Evolutionary conservation across 2,329 filamentous ascomycete genomes (phyloP).

Genomic region (Boeremia lycopersici): DNA sequence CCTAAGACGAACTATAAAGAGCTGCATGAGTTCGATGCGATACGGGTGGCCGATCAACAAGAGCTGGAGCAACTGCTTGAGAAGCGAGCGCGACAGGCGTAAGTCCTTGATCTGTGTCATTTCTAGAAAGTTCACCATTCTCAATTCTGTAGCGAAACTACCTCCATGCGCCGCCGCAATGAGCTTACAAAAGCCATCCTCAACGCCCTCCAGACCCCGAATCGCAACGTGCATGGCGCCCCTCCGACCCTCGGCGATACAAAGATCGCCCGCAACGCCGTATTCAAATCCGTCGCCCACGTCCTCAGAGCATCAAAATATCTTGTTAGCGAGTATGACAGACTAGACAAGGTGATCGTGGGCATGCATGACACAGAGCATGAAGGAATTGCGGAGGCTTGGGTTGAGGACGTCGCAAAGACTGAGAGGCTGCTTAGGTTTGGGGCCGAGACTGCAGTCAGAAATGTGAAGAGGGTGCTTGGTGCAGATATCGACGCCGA

Average conservation of each 20-base stretch:
- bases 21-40: slow-evolving; percentile 27
- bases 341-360: slow-evolving; percentile 29
- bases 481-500: slow-evolving; percentile 17
- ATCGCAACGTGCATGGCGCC: slow-evolving; percentile 5
- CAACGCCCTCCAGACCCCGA: slow-evolving; percentile 25
- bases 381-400: slow-evolving; percentile 23
- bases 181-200: slow-evolving; percentile 28
- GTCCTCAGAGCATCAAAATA: slow-evolving; percentile 25
- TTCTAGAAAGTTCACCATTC: neutral
- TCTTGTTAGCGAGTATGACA: slow-evolving; percentile 32
- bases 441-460: slow-evolving; percentile 36
- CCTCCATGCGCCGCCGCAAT: slow-evolving; percentile 22
- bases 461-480: slow-evolving; percentile 38
- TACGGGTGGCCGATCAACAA: slow-evolving; percentile 23
- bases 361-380: slow-evolving; percentile 23
- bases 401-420: slow-evolving; percentile 34
- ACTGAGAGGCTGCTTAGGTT: slow-evolving; percentile 29
- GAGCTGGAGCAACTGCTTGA: slow-evolving; percentile 25
- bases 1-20: slow-evolving; percentile 30
- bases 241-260: slow-evolving; percentile 19
- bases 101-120: slow-evolving; percentile 9
- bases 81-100: slow-evolving; percentile 29
- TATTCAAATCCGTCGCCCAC: slow-evolving; percentile 18
- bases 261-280: slow-evolving; percentile 21
- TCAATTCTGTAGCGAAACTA: slow-evolving; percentile 21